Evolutionary conservation across 2,329 filamentous ascomycete species (phyloP).

Genomic region (Colletotrichum lentis): DNA sequence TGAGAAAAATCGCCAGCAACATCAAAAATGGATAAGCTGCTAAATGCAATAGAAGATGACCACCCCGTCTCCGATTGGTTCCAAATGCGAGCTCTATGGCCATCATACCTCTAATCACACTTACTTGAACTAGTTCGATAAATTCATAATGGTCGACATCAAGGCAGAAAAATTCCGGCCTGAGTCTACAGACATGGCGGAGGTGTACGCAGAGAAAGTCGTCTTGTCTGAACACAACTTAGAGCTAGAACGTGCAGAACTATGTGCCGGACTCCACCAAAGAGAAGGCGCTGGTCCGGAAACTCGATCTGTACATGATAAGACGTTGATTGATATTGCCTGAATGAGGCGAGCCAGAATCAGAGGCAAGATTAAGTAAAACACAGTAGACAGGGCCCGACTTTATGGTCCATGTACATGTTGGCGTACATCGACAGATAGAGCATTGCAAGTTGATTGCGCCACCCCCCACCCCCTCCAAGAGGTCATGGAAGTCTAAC

Average conservation of each 20-base stretch:
- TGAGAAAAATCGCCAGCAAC: not conserved
- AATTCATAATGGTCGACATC: slow-evolving; percentile 16
- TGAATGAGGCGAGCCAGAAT: not conserved
- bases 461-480: not conserved
- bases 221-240: slow-evolving; percentile 13
- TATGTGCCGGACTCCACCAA: slow-evolving; percentile 26
- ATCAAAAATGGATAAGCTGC: not conserved
- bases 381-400: slow-evolving; percentile 37
- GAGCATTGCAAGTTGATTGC: slow-evolving; percentile 31
- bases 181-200: slow-evolving; percentile 7
- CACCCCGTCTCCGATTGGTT: not conserved
- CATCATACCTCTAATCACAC: not conserved
- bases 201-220: slow-evolving; percentile 16
- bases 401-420: slow-evolving; percentile 46
- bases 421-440: slow-evolving; percentile 44
- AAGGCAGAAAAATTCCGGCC: slow-evolving; percentile 12
- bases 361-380: not conserved
- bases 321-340: not conserved
- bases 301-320: slow-evolving; percentile 44
- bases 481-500: slow-evolving; percentile 43
- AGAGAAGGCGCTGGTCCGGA: slow-evolving; percentile 42
- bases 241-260: slow-evolving; percentile 21
- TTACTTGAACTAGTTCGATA: not conserved
- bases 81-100: not conserved
- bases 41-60: not conserved